A percentile compares a stretch with the other conserved stretches of the same genome.
phyloP scores from a whole-genome alignment of 1,284 basidiomycete species.

The Heliocybe sulcata region DNA sequence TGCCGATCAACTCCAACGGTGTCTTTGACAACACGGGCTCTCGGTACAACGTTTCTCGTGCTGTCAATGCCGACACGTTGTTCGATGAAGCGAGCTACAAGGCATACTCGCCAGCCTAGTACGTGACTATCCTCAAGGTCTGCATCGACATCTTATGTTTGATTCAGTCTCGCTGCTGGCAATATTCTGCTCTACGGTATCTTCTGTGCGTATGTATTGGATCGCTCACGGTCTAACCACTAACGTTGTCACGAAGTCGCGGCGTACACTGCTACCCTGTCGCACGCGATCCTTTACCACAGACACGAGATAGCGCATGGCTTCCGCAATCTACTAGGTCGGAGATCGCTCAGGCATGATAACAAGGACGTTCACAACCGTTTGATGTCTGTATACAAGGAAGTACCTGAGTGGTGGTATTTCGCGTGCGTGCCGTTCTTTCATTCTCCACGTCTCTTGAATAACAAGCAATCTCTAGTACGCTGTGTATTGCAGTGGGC shows the following conservation, averaged over 20 bases:
- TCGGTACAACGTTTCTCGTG: slow-evolving; percentile 29
- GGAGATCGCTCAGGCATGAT: slow-evolving; percentile 10
- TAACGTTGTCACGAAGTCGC: slow-evolving; percentile 1
- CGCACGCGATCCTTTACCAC: slow-evolving; percentile 30
- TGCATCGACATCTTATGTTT: slow-evolving; percentile 15
- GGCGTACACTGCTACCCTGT: slow-evolving; percentile 19
- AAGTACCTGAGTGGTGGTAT: slow-evolving; percentile 26
- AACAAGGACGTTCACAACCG: slow-evolving; percentile 23
- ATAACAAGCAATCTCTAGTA: slow-evolving; percentile 1
- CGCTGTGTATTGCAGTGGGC: slow-evolving; percentile 17
- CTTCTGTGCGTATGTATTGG: slow-evolving; percentile 12
- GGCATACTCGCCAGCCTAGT: slow-evolving; percentile 18
- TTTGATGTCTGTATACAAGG: slow-evolving; percentile 21
- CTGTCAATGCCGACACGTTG: slow-evolving; percentile 15
- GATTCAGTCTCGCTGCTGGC: slow-evolving; percentile 26
- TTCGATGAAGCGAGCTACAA: slow-evolving; percentile 16
- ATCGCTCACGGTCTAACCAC: slow-evolving; percentile 1
- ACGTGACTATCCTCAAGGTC: slow-evolving; percentile 40
- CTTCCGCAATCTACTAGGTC: slow-evolving; percentile 19
- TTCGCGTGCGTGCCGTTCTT: slow-evolving; percentile 5
- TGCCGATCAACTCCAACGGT: slow-evolving; percentile 21
- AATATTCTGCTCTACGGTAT: slow-evolving; percentile 12
- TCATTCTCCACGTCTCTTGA: not conserved
- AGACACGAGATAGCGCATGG: slow-evolving; percentile 27
- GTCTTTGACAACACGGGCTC: slow-evolving; percentile 26